phyloP scores from a whole-genome alignment of 2,329 filamentous ascomycete genomes.

The Diaporthe ampelina region DNA sequence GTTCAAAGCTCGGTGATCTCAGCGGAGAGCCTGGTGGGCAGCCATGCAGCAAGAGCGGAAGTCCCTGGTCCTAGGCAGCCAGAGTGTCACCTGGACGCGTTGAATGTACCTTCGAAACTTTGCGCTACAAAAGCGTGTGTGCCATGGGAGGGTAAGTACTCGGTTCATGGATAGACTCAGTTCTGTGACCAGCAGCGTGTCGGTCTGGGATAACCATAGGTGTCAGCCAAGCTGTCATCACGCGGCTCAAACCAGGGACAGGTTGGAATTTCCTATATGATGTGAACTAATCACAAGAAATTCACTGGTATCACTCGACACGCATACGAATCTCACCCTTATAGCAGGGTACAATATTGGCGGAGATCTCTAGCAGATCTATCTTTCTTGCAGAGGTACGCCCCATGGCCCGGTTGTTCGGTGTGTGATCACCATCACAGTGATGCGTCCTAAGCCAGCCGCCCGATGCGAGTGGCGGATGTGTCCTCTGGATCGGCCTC shows the following conservation, averaged over 20 bases:
- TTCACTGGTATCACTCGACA: constrained; percentile 11
- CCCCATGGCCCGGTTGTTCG: constrained; percentile 12
- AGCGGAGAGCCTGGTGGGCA: constrained; percentile 16
- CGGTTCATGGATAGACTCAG: constrained; percentile 20
- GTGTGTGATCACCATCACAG: constrained; percentile 29
- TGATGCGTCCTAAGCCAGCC: constrained; percentile 19
- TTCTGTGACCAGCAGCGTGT: constrained; percentile 24
- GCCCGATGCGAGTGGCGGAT: constrained; percentile 4
- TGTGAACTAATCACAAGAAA: background rate
- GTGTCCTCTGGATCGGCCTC: constrained; percentile 5
- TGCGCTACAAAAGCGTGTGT: background rate
- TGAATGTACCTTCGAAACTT: constrained; percentile 13
- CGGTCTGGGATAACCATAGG: constrained; percentile 28
- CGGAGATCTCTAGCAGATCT: constrained; percentile 24
- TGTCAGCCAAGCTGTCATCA: constrained; percentile 31
- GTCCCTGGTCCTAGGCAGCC: constrained; percentile 21
- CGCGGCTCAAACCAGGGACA: constrained; percentile 20
- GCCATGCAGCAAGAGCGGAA: background rate
- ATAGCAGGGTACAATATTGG: constrained; percentile 6
- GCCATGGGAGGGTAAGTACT: constrained; percentile 7
- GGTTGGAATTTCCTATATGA: constrained; percentile 12
- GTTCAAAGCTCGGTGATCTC: constrained; percentile 20
- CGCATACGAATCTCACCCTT: background rate
- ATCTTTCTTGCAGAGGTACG: constrained; percentile 11
- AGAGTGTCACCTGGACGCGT: constrained; percentile 18